Evolutionary conservation across 2,329 filamentous ascomycete genomes (phyloP).

Genomic region (Fusarium tanahbumbuense): DNA sequence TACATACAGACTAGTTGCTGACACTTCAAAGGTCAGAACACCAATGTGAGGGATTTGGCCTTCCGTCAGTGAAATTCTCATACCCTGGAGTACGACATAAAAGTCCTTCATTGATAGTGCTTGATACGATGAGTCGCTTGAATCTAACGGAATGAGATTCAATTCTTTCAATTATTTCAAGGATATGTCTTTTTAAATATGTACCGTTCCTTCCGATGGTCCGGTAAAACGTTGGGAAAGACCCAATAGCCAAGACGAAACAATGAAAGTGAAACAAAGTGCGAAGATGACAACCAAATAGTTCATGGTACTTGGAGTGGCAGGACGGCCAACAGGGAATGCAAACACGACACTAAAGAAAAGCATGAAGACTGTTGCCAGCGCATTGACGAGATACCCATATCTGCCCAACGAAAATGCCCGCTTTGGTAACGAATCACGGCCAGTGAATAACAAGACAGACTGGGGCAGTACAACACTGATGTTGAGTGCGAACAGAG

Average conservation of each 20-base stretch:
- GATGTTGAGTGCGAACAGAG: not conserved
- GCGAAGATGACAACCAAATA: not conserved
- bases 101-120: not conserved
- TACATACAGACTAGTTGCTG: not conserved
- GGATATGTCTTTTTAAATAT: not conserved
- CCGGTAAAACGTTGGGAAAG: rapidly evolving
- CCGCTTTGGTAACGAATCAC: not conserved
- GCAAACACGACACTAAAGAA: not conserved
- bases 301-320: not conserved
- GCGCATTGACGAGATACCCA: not conserved
- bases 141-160: rapidly evolving
- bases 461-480: not conserved
- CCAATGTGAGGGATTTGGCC: not conserved
- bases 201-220: not conserved
- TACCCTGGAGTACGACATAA: not conserved
- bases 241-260: not conserved
- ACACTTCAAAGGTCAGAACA: not conserved
- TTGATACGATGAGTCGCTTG: rapidly evolving
- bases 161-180: rapidly evolving
- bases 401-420: not conserved
- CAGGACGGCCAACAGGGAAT: not conserved
- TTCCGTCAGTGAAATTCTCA: not conserved
- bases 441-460: not conserved
- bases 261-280: not conserved
- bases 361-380: not conserved